phyloP scores from a whole-genome alignment of 2,329 filamentous ascomycete genomes.

The Fusarium setosum region DNA sequence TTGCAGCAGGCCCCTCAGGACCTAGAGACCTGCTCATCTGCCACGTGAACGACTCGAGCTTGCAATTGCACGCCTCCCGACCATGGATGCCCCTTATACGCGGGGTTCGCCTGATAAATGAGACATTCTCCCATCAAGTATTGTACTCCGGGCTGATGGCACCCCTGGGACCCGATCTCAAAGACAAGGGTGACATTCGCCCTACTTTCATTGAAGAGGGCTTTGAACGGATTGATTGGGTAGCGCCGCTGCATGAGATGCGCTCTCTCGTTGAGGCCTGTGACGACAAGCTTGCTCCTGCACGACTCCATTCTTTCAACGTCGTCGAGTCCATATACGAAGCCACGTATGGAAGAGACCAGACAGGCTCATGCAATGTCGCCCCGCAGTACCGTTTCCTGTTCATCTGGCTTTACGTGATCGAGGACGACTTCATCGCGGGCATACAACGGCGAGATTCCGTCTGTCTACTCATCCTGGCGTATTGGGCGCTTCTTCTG shows the following conservation, averaged over 20 bases:
- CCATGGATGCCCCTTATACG: too few relatives aligned
- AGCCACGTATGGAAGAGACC: background rate
- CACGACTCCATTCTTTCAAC: background rate
- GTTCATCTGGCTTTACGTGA: slow-evolving; percentile 1
- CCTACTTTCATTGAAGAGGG: too few relatives aligned
- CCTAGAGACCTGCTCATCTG: background rate
- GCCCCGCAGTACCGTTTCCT: background rate
- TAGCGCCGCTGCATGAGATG: too few relatives aligned
- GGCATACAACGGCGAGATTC: background rate
- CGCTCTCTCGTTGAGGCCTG: too few relatives aligned
- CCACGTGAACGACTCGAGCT: background rate
- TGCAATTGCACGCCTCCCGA: background rate
- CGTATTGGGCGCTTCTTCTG: background rate
- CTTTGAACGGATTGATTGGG: too few relatives aligned
- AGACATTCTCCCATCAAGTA: too few relatives aligned
- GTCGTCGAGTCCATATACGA: background rate
- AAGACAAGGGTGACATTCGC: too few relatives aligned
- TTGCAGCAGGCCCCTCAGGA: background rate
- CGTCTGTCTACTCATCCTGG: background rate
- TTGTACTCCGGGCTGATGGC: too few relatives aligned
- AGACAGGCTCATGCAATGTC: background rate
- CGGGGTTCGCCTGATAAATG: too few relatives aligned
- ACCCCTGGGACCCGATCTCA: too few relatives aligned
- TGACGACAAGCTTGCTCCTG: background rate
- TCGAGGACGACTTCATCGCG: background rate